Evolutionary conservation across 2,329 filamentous ascomycete genomes (phyloP).

Genomic region (Juglanconis sp.): DNA sequence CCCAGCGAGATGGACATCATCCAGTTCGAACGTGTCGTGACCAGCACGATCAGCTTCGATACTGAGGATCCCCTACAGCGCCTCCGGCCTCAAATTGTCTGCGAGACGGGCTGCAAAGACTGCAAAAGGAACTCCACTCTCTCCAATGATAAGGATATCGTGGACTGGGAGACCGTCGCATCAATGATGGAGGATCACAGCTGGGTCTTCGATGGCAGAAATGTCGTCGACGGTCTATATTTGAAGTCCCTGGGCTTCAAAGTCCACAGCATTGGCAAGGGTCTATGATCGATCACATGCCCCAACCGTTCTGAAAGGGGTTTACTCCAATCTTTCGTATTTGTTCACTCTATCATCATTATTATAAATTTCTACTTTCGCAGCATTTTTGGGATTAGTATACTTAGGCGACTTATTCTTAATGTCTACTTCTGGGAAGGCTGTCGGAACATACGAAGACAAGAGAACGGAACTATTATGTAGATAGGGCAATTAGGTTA

Average conservation of each 20-base stretch:
- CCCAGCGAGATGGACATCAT: conserved; percentile 27
- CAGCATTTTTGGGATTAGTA: no score
- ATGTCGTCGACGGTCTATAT: conserved; percentile 15
- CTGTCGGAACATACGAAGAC: no score
- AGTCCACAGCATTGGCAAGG: conserved; percentile 19
- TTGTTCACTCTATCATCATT: no score
- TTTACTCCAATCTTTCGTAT: no score
- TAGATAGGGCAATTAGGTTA: no score
- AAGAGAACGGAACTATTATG: no score
- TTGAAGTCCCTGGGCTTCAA: conserved; percentile 17
- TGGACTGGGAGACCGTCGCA: conserved; percentile 17
- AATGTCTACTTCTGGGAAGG: no score
- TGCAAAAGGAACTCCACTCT: conserved; percentile 9
- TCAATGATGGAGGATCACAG: conserved; percentile 18
- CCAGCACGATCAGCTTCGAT: not conserved
- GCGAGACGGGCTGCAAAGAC: conserved; percentile 8
- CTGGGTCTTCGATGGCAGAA: conserved; percentile 18
- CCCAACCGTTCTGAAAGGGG: no score
- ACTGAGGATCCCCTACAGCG: conserved; percentile 24
- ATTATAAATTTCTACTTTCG: no score
- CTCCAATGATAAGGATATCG: conserved; percentile 12
- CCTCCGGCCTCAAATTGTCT: conserved; percentile 2
- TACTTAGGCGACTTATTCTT: no score
- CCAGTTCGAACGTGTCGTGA: conserved; percentile 23
- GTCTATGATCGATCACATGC: conserved; percentile 1